Evolutionary conservation across 1,284 basidiomycete species (phyloP).

Genomic region (Macrocybe sp.): DNA sequence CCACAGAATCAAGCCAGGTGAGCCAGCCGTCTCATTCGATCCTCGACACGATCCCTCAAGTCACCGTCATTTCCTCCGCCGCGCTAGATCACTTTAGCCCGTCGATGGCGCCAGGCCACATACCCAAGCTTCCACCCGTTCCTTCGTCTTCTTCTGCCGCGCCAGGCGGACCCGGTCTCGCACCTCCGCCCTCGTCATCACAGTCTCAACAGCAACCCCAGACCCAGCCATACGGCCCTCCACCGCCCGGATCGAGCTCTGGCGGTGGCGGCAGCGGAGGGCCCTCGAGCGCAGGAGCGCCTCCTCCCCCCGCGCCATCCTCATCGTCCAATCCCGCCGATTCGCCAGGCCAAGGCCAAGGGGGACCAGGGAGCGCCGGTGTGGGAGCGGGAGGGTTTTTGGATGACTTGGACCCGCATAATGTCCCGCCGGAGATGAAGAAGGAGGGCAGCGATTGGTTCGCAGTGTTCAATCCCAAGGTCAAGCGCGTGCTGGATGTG

Average conservation of each 20-base stretch:
- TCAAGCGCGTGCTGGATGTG: constrained; percentile 84
- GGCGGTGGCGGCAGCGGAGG: too few relatives aligned
- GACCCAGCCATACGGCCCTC: not conserved
- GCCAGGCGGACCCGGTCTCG: constrained; percentile 15
- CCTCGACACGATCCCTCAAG: too few relatives aligned
- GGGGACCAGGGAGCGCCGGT: constrained; percentile 1
- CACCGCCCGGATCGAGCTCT: constrained; percentile 9
- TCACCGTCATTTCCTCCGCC: not conserved
- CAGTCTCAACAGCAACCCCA: constrained; percentile 1
- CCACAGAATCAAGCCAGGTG: constrained; percentile 19
- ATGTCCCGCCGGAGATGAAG: constrained; percentile 35
- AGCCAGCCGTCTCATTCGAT: not conserved
- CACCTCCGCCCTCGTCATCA: constrained; percentile 6
- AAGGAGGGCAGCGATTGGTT: constrained; percentile 87
- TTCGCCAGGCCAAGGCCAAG: constrained; percentile 1
- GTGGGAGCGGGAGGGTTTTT: constrained; percentile 26
- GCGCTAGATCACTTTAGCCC: constrained; percentile 30
- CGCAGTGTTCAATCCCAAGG: constrained; percentile 90
- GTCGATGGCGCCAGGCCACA: constrained; percentile 28
- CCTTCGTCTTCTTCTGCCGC: constrained; percentile 15
- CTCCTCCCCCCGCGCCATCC: constrained; percentile 4
- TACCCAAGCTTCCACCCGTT: constrained; percentile 29
- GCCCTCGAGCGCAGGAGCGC: not conserved
- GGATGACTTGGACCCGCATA: constrained; percentile 34
- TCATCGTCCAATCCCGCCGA: constrained; percentile 1